These are phyloP conservation scores for Mediolabrus comicus DNA, from an alignment of 108 stramenopile species.

Conservation along the genomic window DNA sequence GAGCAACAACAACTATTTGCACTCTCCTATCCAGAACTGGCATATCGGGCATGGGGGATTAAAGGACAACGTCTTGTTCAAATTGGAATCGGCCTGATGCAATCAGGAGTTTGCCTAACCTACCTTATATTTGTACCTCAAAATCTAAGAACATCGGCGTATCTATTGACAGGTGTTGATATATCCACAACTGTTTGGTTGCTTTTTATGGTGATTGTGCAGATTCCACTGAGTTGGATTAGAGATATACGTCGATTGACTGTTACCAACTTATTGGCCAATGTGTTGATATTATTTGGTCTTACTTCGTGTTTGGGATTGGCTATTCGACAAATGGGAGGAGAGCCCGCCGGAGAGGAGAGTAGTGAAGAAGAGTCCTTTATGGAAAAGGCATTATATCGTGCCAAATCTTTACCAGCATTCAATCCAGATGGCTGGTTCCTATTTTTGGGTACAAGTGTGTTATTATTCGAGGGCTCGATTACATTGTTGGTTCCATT, in stretches of 20 bases:
- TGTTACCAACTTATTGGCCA: constrained; percentile 66
- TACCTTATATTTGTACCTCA: constrained; percentile 78
- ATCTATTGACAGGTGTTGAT: constrained; percentile 8
- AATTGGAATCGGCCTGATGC: constrained; percentile 66
- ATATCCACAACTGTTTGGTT: constrained; percentile 42
- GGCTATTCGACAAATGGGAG: constrained; percentile 38
- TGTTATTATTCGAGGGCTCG: constrained; percentile 63
- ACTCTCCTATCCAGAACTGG: constrained; percentile 66
- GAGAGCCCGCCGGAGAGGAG: background rate
- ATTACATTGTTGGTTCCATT: constrained; percentile 74
- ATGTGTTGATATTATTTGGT: constrained; percentile 63
- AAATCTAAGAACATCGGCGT: constrained; percentile 41
- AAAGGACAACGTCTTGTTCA: constrained; percentile 47
- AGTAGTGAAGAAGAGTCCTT: constrained; percentile 8
- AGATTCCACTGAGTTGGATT: constrained; percentile 70
- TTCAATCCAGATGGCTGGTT: constrained; percentile 54
- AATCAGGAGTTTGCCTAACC: constrained; percentile 71
- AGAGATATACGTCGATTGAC: constrained; percentile 66
- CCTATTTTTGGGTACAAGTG: constrained; percentile 66
- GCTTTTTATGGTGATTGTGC: constrained; percentile 50
- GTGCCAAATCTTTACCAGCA: constrained; percentile 15
- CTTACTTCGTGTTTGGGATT: constrained; percentile 52
- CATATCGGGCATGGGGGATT: constrained; percentile 53
- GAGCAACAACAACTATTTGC: constrained; percentile 4
- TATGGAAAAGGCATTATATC: constrained; percentile 4